These are phyloP conservation scores for Copromyces sp. DNA, from an alignment of 495 filamentous ascomycete species.

Conservation along the genomic window DNA sequence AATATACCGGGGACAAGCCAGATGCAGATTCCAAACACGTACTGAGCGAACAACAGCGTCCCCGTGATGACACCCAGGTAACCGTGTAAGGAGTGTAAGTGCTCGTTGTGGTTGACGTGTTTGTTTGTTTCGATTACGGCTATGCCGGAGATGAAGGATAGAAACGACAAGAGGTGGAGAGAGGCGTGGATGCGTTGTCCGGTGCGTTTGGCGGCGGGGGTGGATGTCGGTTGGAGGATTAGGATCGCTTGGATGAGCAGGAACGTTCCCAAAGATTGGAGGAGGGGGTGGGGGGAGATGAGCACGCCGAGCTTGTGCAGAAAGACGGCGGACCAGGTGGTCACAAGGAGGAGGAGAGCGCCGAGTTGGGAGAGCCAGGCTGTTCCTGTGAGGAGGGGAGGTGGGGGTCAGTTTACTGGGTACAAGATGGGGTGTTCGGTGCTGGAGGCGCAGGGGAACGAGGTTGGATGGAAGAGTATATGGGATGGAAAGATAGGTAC, in stretches of 20 bases:
- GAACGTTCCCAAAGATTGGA: constrained; percentile 66
- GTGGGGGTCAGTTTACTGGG: constrained; percentile 25
- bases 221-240: constrained; percentile 80
- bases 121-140: constrained; percentile 81
- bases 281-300: constrained; percentile 80
- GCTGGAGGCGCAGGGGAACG: neutral
- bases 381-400: constrained; percentile 25
- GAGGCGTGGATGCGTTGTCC: constrained; percentile 61
- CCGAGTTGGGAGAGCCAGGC: constrained; percentile 30
- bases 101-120: constrained; percentile 42
- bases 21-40: constrained; percentile 66
- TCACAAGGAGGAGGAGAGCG: constrained; percentile 49
- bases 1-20: constrained; percentile 62
- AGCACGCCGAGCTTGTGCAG: constrained; percentile 50
- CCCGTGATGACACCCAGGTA: constrained; percentile 74
- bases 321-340: constrained; percentile 68
- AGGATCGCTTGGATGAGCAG: constrained; percentile 70
- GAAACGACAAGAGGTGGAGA: constrained; percentile 54
- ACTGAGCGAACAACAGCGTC: constrained; percentile 58
- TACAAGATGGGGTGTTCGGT: neutral
- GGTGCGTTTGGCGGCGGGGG: constrained; percentile 55
- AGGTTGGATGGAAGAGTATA: neutral
- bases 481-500: neutral
- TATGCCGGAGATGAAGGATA: constrained; percentile 54
- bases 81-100: constrained; percentile 71